Evolutionary conservation across 2,329 filamentous ascomycete species (phyloP).

Genomic region (Xylaria sp.): DNA sequence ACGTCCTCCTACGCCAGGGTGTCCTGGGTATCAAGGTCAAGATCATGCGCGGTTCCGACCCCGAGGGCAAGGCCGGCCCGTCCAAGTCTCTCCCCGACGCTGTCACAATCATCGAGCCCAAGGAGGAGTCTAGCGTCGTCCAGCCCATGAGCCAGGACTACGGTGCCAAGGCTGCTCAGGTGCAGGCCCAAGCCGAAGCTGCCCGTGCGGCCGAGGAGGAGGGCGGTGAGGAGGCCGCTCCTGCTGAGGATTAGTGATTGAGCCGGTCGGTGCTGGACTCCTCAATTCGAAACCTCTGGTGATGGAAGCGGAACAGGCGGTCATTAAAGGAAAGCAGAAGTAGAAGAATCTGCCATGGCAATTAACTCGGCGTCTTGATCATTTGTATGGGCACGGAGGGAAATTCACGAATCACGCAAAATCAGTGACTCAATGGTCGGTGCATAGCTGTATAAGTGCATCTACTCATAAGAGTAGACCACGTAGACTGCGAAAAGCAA

Average conservation of each 20-base stretch:
- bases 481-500: slow-evolving; percentile 38
- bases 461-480: slow-evolving; percentile 24
- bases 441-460: slow-evolving; percentile 36
- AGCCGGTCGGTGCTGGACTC: slow-evolving; percentile 52
- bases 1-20: slow-evolving; percentile 99
- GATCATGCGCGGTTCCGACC: slow-evolving; percentile 99
- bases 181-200: slow-evolving; percentile 73
- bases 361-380: slow-evolving; percentile 46
- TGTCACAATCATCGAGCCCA: slow-evolving; percentile 99
- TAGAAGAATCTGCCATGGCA: slow-evolving; percentile 37
- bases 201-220: slow-evolving; percentile 64
- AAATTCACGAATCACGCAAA: slow-evolving; percentile 35
- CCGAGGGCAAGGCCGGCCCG: slow-evolving; percentile 97
- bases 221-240: slow-evolving; percentile 62
- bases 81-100: slow-evolving; percentile 98
- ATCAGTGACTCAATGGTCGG: slow-evolving; percentile 36
- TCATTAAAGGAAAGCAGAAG: slow-evolving; percentile 31
- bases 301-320: slow-evolving; percentile 28
- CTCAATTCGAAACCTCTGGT: slow-evolving; percentile 40
- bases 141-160: slow-evolving; percentile 99
- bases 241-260: slow-evolving; percentile 57
- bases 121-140: slow-evolving; percentile 96
- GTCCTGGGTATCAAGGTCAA: slow-evolving; percentile 99
- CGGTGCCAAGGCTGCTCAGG: slow-evolving; percentile 83
- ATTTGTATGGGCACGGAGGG: slow-evolving; percentile 41